Conservation (phyloP, 768 basidiomycete species). For the Suillus subluteus region DNA sequence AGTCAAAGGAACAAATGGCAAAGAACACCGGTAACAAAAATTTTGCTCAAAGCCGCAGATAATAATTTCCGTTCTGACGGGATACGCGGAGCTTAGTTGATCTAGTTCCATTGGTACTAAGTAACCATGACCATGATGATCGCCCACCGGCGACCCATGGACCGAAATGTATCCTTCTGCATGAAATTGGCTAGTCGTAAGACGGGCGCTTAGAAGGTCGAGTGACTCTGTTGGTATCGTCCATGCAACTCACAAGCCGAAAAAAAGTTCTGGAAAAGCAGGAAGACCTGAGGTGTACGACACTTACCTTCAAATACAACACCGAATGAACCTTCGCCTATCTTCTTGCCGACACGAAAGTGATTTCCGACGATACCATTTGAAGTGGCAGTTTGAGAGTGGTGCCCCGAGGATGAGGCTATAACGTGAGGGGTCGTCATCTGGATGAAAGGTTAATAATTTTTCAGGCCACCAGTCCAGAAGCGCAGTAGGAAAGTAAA, state of each 20-base stretch:
- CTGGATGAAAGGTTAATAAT: constrained; percentile 11
- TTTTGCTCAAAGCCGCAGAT: neutral
- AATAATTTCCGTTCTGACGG: constrained; percentile 12
- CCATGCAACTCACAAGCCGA: constrained; percentile 6
- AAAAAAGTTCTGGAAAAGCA: constrained; percentile 9
- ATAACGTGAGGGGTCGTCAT: constrained; percentile 89
- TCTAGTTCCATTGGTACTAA: constrained; percentile 12
- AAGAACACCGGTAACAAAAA: neutral
- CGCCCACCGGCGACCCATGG: constrained; percentile 1
- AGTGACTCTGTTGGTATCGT: constrained; percentile 12
- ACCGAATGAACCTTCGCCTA: constrained; percentile 98
- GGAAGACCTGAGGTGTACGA: constrained; percentile 2
- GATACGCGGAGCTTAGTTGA: constrained; percentile 13
- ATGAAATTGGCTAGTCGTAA: constrained; percentile 11
- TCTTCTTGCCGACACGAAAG: constrained; percentile 95
- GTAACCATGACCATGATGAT: constrained; percentile 7
- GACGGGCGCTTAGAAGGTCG: constrained; percentile 19
- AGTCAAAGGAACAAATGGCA: constrained; percentile 15
- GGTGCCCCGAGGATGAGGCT: constrained; percentile 74
- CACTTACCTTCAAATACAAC: constrained; percentile 91
- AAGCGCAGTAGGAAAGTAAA: constrained; percentile 26
- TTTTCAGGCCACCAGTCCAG: constrained; percentile 33
- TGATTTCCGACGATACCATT: constrained; percentile 81
- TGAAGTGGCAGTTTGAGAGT: constrained; percentile 60
- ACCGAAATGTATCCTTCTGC: constrained; percentile 13